Conservation (phyloP, 2,329 filamentous ascomycete species). For the Aureobasidium pullulans region DNA sequence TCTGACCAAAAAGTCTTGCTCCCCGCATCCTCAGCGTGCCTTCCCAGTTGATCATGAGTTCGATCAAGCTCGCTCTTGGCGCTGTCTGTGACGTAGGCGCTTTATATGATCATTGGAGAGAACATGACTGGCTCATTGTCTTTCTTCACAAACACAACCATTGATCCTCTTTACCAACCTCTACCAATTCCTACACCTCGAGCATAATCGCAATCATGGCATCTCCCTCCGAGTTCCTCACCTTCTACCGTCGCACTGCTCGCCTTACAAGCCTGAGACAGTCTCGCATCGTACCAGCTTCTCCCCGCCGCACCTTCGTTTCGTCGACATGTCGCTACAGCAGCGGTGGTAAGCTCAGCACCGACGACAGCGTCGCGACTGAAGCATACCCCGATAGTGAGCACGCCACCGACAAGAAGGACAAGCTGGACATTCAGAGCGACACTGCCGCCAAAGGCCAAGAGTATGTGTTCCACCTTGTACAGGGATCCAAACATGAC, state of each 20-base stretch:
- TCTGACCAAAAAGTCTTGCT: not conserved
- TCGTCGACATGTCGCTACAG: constrained; percentile 10
- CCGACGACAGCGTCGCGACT: constrained; percentile 8
- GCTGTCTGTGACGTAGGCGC: not conserved
- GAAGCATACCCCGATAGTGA: constrained; percentile 21
- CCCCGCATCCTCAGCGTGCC: not conserved
- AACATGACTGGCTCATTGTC: not conserved
- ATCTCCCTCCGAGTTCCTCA: constrained; percentile 33
- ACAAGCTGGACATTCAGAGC: constrained; percentile 29
- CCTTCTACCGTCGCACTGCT: constrained; percentile 29
- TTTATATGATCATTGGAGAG: not conserved
- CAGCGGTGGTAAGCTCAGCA: constrained; percentile 7
- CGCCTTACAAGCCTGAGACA: constrained; percentile 13
- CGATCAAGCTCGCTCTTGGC: not conserved
- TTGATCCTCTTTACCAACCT: not conserved
- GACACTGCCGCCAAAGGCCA: constrained; percentile 25
- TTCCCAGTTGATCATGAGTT: not conserved
- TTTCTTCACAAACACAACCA: not conserved
- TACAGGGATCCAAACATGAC: not conserved
- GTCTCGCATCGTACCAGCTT: constrained; percentile 3
- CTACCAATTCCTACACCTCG: too few species aligned
- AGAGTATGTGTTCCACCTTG: constrained; percentile 24
- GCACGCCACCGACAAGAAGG: constrained; percentile 27
- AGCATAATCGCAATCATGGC: constrained; percentile 15
- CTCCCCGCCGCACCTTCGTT: constrained; percentile 6